Base-by-base conservation (phyloP, 441 rosid genomes). In the Euphorbia celastroides region DNA sequence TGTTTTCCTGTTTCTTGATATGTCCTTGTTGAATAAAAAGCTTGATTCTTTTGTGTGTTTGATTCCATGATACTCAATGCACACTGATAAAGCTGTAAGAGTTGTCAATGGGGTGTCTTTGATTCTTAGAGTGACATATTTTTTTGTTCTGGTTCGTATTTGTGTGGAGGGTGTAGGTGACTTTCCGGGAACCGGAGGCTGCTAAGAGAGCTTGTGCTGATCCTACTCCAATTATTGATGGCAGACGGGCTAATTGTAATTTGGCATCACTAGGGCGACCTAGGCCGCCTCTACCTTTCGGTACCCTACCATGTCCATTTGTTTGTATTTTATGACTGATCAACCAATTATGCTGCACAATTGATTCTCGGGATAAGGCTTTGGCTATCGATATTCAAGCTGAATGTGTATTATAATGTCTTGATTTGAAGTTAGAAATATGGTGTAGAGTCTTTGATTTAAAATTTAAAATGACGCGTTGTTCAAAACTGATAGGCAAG, bases 161-260 rank as follows among this genome's bases (percentile, higher is more conserved):
- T 82, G 55, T 76, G 70, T 84, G 91, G 98, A 88, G 87, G 84
- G 90, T 79, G 74, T 82, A 93, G 99, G 99, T 93, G 78, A 93
- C 97, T 75, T 93, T 89, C 80, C 86, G 88, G 79, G 99, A 93
- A 73, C 90, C 93, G 19, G 97, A 93, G 78, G 87, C 92, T 64
- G 99, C 99, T 56, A 82, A 85, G 87, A 85, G 89, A 75, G 99
- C 99, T 58, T 93, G 99, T 71, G 88, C 68, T 61, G 93, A 93
- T 75, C 92, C 93, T 54, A 73, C 84, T 66, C 99, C 97, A 1
- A 34, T 91, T 26, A 93, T 93, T 63, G 96, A 93, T 80, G 99
- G 99, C 48, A 81, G 99, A 69, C 85, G 93, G 13, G 96, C 99
- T 5, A 93, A 93, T 72, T 93, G 99, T 73, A 93, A 93, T 82